Evolutionary conservation across 768 basidiomycete genomes (phyloP), one percentile per base, ranked within the genome.

Genomic region (Suillus subaureus): DNA sequence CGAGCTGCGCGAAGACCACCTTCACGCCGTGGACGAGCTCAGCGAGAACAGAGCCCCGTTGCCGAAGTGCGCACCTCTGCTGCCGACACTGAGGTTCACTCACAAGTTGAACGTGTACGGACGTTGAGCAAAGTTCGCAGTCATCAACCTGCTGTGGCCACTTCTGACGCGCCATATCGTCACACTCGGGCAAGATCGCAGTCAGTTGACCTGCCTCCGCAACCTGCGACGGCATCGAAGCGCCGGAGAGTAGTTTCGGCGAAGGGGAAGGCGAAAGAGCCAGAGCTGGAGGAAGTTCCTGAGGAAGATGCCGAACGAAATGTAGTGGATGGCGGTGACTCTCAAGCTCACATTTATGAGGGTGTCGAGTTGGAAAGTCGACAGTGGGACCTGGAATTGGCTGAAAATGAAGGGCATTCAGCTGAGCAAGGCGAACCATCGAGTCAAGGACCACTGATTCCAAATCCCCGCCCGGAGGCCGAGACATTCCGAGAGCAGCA

Each of bases 121-220:
- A 21, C 6, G 26, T 26, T 26, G 16, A 26, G 57, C 26, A 58
- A 26, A 40, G 40, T 18, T 58, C 58, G 26, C 40, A 12, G 40
- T 28, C 26, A 28, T 31, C 40, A 21, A 60, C 40, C 26, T 60
- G 58, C 28, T 2, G 47, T 47, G 11, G 39, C 31, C 26, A 2
- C 16, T 11, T 35, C n/a, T 16, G 68, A 66, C 5, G 56, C 58
- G 33, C 68, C 72, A 4, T 68, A 65, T 66, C 69, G 65, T 21
- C 70, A 70, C 39, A 68, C 73, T 18, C 72, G 70, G 4, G 67
- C 67, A 18, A 67, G 72, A 15, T 77, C 70, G 4, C 72, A 63
- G 47, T 72, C 75, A 12, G 63, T 68, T 21, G 71, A 72, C 58
- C 12, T 60, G 18, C 58, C 40, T 6, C 67, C 67, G 18, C 64